Percentiles rank a stretch among this genome's conserved stretches.
phyloP scores from a whole-genome alignment of 2,329 filamentous ascomycete species.

The Salinomyces thailandicus region DNA sequence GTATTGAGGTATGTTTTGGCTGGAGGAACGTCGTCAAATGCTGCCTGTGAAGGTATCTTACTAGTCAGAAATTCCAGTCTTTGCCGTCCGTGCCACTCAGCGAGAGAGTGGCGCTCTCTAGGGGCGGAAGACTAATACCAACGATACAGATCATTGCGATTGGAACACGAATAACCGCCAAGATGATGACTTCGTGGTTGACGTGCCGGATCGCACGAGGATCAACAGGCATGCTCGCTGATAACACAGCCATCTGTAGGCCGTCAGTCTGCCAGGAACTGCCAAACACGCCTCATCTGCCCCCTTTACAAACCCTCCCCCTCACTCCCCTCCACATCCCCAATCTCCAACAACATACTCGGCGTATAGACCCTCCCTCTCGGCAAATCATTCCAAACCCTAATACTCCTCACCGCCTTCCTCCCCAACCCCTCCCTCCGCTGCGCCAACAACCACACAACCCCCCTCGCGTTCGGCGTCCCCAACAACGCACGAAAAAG shows the following conservation, averaged over 20 bases:
- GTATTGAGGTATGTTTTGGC: no score
- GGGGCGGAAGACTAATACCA: no score
- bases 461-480: conserved; percentile 8
- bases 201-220: neutral
- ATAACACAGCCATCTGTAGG: neutral
- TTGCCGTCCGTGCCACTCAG: no score
- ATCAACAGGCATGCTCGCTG: neutral
- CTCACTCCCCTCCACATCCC: conserved; percentile 1
- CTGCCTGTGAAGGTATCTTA: no score
- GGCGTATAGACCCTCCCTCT: conserved; percentile 5
- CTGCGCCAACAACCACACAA: conserved; percentile 12
- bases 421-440: conserved; percentile 4
- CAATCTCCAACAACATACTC: conserved; percentile 11
- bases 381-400: conserved; percentile 5
- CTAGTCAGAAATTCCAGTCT: no score
- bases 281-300: no score
- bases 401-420: conserved; percentile 9
- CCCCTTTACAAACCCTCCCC: neutral
- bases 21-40: no score
- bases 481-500: conserved; percentile 7
- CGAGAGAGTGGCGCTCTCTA: no score
- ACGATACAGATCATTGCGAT: no score
- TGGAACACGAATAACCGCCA: no score
- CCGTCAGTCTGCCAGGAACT: neutral
- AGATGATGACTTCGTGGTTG: neutral